Conservation (phyloP, 139 green algal species). For the Limnomonas spitsbergensis region DNA sequence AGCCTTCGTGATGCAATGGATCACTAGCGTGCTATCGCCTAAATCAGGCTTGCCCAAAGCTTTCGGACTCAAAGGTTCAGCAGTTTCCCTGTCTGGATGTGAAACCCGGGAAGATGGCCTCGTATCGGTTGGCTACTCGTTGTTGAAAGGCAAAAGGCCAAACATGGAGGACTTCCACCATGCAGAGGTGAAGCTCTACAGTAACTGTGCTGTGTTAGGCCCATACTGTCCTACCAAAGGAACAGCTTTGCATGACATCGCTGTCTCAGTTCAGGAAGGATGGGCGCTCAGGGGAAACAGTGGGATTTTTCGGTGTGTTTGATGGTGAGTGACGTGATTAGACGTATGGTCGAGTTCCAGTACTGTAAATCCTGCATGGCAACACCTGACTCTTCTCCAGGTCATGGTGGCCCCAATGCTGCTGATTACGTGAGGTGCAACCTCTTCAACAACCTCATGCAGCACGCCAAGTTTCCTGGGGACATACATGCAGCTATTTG, state of each 20-base stretch:
- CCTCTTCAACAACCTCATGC: slow-evolving; percentile 81
- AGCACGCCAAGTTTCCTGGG: slow-evolving; percentile 62
- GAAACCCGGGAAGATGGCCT: slow-evolving; percentile 65
- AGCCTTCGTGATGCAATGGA: slow-evolving; percentile 21
- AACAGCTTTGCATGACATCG: neutral
- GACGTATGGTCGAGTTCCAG: neutral
- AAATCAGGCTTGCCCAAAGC: slow-evolving; percentile 4
- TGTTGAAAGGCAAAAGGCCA: slow-evolving; percentile 68
- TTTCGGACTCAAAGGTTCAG: slow-evolving; percentile 11
- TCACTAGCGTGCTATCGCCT: slow-evolving; percentile 6
- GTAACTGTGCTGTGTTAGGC: no score
- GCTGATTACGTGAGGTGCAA: slow-evolving; percentile 81
- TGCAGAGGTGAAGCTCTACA: slow-evolving; percentile 55
- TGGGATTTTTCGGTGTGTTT: slow-evolving; percentile 91
- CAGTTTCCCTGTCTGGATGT: slow-evolving; percentile 16
- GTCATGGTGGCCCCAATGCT: slow-evolving; percentile 83
- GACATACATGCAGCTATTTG: slow-evolving; percentile 41
- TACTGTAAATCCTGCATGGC: neutral
- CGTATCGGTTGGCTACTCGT: slow-evolving; percentile 64
- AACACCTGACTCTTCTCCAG: slow-evolving; percentile 39
- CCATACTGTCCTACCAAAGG: no score
- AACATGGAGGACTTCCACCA: slow-evolving; percentile 83
- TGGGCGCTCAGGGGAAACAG: slow-evolving; percentile 35
- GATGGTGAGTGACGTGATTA: slow-evolving; percentile 66
- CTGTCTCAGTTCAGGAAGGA: slow-evolving; percentile 55